Conservation (phyloP, 305 asterid genomes). For the Solanum hybrid region DNA sequence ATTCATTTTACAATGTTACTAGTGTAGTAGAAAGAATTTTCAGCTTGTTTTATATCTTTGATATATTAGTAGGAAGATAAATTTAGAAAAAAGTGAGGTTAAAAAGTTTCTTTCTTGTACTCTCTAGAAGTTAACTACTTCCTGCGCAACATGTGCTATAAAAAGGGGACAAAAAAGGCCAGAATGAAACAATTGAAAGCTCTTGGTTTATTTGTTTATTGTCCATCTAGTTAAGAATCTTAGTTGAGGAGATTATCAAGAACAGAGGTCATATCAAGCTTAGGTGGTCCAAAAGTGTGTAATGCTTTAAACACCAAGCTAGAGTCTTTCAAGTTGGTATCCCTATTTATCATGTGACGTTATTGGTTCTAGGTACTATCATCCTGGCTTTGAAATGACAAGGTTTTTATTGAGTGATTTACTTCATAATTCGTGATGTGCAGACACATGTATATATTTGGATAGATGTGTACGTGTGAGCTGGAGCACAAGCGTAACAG, state of each 20-base stretch:
- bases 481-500: not conserved
- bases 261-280: not conserved
- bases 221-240: not conserved
- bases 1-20: not conserved
- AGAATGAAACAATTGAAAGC: not conserved
- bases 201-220: not conserved
- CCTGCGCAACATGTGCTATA: not conserved
- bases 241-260: not conserved
- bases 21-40: not conserved
- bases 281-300: not conserved
- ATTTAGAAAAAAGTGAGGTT: not conserved
- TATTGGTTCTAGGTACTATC: not conserved
- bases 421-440: not conserved
- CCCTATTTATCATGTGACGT: not conserved
- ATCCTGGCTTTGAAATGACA: not conserved
- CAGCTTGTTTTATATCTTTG: not conserved
- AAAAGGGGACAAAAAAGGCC: not conserved
- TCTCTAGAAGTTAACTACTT: not conserved
- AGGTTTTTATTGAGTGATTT: not conserved
- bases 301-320: not conserved
- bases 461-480: not conserved
- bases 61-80: not conserved
- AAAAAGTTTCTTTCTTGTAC: not conserved
- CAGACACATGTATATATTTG: not conserved
- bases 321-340: not conserved